A percentile compares a stretch with the other conserved stretches of the same genome.
These are phyloP conservation scores for Spathaspora hagerdaliae DNA, from an alignment of 805 yeast species.

Conservation along the genomic window DNA sequence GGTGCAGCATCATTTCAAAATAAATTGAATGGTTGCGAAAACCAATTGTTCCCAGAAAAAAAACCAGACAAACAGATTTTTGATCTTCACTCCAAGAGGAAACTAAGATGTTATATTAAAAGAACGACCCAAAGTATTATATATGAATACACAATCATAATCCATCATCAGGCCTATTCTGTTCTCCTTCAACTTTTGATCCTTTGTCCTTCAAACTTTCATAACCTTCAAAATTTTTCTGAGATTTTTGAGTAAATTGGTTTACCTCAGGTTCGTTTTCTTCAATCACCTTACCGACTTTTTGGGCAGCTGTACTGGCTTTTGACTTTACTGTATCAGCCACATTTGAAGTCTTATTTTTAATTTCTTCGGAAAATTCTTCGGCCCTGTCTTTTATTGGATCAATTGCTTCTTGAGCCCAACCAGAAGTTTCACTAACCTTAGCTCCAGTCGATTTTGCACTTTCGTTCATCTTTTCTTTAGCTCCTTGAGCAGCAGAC, in stretches of 20 bases:
- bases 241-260: conserved; percentile 3
- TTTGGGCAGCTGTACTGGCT: conserved; percentile 6
- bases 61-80: too few relatives aligned
- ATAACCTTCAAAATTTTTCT: conserved; percentile 31
- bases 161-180: conserved; percentile 45
- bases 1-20: too few relatives aligned
- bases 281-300: conserved; percentile 13
- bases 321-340: conserved; percentile 8
- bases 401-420: conserved; percentile 8
- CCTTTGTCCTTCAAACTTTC: conserved; percentile 42
- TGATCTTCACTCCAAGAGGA: too few relatives aligned
- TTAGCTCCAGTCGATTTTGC: not conserved
- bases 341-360: conserved; percentile 7
- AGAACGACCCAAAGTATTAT: too few relatives aligned
- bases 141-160: conserved; percentile 14
- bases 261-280: conserved; percentile 5
- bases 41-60: too few relatives aligned
- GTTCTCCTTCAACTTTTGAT: conserved; percentile 37
- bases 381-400: conserved; percentile 7
- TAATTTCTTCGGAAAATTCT: not conserved
- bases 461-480: conserved; percentile 6
- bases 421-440: not conserved
- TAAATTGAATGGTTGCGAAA: too few relatives aligned
- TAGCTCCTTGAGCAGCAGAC: conserved; percentile 6
- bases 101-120: too few relatives aligned